Percentiles rank a stretch among this genome's conserved stretches.
Conservation (phyloP, 2,329 filamentous ascomycete species). For the Aspergillus vadensis region DNA sequence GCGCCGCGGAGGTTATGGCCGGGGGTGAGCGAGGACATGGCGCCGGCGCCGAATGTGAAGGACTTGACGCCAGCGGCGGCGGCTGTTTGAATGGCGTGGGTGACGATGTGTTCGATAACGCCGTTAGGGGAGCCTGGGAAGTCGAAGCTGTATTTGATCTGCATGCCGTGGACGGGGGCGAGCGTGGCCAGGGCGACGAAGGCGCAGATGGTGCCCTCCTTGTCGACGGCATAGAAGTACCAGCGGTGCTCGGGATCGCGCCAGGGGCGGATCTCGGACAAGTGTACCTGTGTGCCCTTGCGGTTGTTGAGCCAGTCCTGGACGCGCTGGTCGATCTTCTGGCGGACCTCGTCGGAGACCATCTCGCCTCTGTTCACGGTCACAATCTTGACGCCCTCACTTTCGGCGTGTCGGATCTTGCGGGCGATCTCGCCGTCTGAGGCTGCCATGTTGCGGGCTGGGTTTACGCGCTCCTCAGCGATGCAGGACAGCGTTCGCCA, state of each 20-base stretch:
- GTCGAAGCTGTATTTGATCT: slow-evolving; percentile 94
- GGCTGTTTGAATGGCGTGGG: slow-evolving; percentile 66
- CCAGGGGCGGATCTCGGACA: slow-evolving; percentile 90
- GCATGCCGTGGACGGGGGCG: slow-evolving; percentile 79
- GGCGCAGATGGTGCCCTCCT: slow-evolving; percentile 70
- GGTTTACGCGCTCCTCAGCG: slow-evolving; percentile 84
- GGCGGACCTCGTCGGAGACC: slow-evolving; percentile 66
- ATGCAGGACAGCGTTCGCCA: slow-evolving; percentile 89
- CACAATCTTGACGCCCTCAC: slow-evolving; percentile 78
- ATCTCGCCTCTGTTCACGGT: slow-evolving; percentile 68
- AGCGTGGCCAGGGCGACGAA: slow-evolving; percentile 84
- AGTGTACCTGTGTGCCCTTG: slow-evolving; percentile 83
- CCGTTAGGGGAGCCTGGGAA: slow-evolving; percentile 86
- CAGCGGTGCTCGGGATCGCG: slow-evolving; percentile 78
- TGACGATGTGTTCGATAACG: slow-evolving; percentile 80
- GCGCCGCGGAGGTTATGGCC: slow-evolving; percentile 81
- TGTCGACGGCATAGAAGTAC: slow-evolving; percentile 78
- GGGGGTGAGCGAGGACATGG: slow-evolving; percentile 70
- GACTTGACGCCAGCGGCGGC: slow-evolving; percentile 61
- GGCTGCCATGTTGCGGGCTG: slow-evolving; percentile 66
- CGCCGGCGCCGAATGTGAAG: slow-evolving; percentile 87
- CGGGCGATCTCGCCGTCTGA: slow-evolving; percentile 67
- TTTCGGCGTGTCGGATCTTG: slow-evolving; percentile 79
- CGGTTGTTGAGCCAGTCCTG: slow-evolving; percentile 77
- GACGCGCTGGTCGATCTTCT: slow-evolving; percentile 71